Percentiles rank a stretch among this genome's conserved stretches.
These are phyloP conservation scores for Imleria badia DNA, from an alignment of 768 basidiomycete species.

Conservation along the genomic window DNA sequence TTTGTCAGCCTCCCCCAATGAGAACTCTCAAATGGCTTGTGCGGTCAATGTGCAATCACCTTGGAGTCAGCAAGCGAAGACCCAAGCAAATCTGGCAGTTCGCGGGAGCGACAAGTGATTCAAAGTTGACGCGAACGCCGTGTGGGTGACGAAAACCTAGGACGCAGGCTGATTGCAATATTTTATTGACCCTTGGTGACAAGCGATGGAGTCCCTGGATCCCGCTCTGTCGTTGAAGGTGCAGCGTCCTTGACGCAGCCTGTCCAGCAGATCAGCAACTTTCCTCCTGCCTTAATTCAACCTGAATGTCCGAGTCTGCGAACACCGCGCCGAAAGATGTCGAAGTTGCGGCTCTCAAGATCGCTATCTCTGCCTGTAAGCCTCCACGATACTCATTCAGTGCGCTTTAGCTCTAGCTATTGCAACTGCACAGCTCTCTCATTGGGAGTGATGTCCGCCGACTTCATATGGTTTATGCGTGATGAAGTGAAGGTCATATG, in stretches of 20 bases:
- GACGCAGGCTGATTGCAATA: too few species aligned
- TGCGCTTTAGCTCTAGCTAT: background rate
- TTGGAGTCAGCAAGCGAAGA: too few species aligned
- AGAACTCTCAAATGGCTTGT: too few species aligned
- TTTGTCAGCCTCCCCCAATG: too few species aligned
- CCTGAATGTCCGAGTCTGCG: background rate
- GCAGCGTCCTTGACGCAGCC: too few species aligned
- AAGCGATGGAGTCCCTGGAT: background rate
- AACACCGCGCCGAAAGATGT: background rate
- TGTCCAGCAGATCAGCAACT: background rate
- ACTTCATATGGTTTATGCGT: slow-evolving; percentile 10
- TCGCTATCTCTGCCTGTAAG: background rate
- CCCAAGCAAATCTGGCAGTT: too few species aligned
- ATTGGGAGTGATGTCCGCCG: slow-evolving; percentile 11
- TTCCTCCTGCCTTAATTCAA: background rate
- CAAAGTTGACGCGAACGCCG: background rate
- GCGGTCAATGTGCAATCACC: too few species aligned
- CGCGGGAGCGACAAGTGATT: too few species aligned
- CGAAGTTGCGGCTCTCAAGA: background rate
- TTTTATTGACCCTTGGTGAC: background rate
- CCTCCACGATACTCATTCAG: background rate
- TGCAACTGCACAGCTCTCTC: background rate
- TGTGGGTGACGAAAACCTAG: background rate
- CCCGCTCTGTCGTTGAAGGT: too few species aligned
- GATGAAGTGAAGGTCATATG: slow-evolving; percentile 17